Evolutionary conservation across 164 flowering plant genomes (phyloP).

Genomic region (Hamamelis virginiana): DNA sequence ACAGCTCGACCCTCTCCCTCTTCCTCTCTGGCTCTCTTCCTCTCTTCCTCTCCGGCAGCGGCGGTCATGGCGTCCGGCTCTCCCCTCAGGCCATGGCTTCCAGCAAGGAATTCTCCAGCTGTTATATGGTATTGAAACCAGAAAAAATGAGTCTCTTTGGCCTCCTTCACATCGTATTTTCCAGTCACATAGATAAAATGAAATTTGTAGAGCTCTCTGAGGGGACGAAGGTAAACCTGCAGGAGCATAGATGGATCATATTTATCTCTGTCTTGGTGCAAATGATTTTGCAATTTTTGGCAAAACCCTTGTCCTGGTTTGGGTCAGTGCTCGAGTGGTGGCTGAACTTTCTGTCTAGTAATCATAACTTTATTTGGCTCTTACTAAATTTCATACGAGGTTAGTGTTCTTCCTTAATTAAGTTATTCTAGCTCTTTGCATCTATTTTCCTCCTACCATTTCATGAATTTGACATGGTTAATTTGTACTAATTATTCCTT

Average conservation of each 20-base stretch:
- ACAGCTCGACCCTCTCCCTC: no score
- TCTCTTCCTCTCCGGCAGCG: no score
- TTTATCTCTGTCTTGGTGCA: constrained; percentile 29
- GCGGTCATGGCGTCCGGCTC: no score
- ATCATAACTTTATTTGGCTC: constrained; percentile 16
- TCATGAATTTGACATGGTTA: no score
- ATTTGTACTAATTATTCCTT: no score
- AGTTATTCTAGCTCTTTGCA: no score
- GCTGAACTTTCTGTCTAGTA: constrained; percentile 25
- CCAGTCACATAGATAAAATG: constrained; percentile 10
- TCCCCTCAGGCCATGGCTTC: constrained; percentile 6
- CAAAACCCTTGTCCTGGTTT: constrained; percentile 19
- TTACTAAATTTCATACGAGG: constrained; percentile 24
- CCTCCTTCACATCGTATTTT: constrained; percentile 21
- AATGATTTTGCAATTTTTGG: constrained; percentile 14
- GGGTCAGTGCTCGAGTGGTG: constrained; percentile 30
- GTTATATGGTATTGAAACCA: constrained; percentile 29
- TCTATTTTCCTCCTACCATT: no score
- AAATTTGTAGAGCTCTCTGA: constrained; percentile 24
- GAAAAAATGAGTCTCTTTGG: constrained; percentile 20
- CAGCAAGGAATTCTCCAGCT: constrained; percentile 19
- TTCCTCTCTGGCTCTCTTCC: no score
- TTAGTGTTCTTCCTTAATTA: not conserved
- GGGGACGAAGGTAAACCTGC: constrained; percentile 14
- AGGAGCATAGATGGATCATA: constrained; percentile 22